Evolutionary conservation across 208 protist species (phyloP).

Genomic region (Crithidia acanthocephali): DNA sequence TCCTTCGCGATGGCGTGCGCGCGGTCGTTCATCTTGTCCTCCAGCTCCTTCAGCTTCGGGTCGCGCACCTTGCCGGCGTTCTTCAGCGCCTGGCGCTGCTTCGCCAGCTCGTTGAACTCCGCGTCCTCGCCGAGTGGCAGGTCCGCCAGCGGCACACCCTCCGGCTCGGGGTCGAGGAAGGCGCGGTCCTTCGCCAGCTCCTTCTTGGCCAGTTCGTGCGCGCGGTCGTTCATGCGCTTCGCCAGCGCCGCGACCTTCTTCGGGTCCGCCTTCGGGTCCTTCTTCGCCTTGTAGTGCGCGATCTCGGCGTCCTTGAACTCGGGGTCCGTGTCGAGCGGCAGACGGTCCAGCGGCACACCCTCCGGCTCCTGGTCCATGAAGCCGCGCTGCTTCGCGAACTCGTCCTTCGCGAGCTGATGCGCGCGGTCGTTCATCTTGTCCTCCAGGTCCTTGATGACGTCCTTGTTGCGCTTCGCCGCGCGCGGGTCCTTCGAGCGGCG

Average conservation of each 20-base stretch:
- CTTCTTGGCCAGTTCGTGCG: constrained; percentile 58
- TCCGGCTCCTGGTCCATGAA: constrained; percentile 81
- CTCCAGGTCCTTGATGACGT: constrained; percentile 71
- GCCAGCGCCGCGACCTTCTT: constrained; percentile 47
- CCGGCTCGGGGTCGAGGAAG: constrained; percentile 79
- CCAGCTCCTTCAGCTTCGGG: constrained; percentile 51
- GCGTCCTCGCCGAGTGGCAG: constrained; percentile 67
- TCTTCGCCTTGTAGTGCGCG: constrained; percentile 64
- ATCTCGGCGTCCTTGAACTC: constrained; percentile 84
- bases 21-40: constrained; percentile 83
- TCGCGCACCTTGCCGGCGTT: constrained; percentile 43
- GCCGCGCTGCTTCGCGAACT: constrained; percentile 59
- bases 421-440: constrained; percentile 73
- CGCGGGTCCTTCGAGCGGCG: constrained; percentile 61
- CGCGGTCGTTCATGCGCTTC: constrained; percentile 64
- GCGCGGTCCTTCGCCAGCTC: constrained; percentile 62
- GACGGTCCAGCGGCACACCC: constrained; percentile 63
- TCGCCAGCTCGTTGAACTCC: constrained; percentile 69
- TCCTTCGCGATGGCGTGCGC: constrained; percentile 64
- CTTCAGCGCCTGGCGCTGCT: constrained; percentile 74
- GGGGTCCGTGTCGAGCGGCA: constrained; percentile 76
- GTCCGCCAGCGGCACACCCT: constrained; percentile 75
- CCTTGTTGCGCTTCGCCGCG: constrained; percentile 65
- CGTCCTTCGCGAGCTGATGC: constrained; percentile 64
- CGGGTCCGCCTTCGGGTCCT: constrained; percentile 41